Evolutionary conservation across 345 rosid species (phyloP).

Genomic region (Cardiospermum halicacabum): DNA sequence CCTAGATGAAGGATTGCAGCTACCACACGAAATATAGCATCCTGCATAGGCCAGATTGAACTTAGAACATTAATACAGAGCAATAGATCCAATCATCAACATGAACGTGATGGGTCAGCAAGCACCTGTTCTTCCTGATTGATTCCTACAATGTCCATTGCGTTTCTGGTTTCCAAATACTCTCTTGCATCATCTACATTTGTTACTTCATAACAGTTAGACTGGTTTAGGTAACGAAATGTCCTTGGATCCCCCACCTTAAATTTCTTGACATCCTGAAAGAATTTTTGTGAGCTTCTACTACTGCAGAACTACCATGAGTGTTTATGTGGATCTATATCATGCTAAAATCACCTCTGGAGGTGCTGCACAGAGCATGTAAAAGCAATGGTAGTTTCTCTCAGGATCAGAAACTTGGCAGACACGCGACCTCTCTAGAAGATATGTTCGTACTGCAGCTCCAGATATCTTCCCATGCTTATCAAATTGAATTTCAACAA

Average conservation of each 20-base stretch:
- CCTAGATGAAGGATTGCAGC: slow-evolving; percentile 79
- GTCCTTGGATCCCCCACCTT: slow-evolving; percentile 63
- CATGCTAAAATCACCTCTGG: slow-evolving; percentile 36
- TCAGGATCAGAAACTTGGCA: slow-evolving; percentile 79
- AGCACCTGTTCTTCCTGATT: slow-evolving; percentile 59
- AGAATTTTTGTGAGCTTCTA: slow-evolving; percentile 14
- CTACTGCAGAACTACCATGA: slow-evolving; percentile 2
- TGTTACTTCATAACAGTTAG: slow-evolving; percentile 60
- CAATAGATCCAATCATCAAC: neutral
- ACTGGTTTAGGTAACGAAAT: slow-evolving; percentile 67
- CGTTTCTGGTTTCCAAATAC: slow-evolving; percentile 69
- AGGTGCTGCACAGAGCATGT: slow-evolving; percentile 72
- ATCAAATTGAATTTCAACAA: slow-evolving; percentile 89
- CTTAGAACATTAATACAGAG: neutral
- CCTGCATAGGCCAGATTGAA: slow-evolving; percentile 31
- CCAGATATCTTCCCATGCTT: slow-evolving; percentile 82
- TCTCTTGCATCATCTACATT: slow-evolving; percentile 68
- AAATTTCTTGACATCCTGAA: slow-evolving; percentile 60
- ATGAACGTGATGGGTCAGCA: slow-evolving; percentile 5
- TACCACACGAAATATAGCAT: slow-evolving; percentile 66
- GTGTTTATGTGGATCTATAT: slow-evolving; percentile 12
- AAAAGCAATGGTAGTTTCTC: slow-evolving; percentile 75
- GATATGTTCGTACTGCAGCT: slow-evolving; percentile 77
- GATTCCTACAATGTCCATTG: slow-evolving; percentile 80
- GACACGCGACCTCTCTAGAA: slow-evolving; percentile 78